Evolutionary conservation across 2,329 filamentous ascomycete species (phyloP), one percentile per base, ranked within the genome.

Genomic region (Chrysoporthe austroafricana): DNA sequence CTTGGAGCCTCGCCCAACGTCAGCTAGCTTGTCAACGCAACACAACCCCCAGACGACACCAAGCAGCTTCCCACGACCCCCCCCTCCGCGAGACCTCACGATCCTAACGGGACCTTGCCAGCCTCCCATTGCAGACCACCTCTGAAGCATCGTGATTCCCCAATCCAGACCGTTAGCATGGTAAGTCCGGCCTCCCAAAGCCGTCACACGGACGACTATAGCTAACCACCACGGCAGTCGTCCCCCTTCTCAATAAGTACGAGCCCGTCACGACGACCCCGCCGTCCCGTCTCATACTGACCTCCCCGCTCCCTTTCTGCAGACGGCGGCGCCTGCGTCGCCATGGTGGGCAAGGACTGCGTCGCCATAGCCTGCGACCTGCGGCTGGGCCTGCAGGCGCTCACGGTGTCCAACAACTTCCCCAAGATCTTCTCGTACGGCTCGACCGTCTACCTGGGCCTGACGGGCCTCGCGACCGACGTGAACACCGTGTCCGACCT

Each of bases 261-360:
- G 62, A 57, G 16, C 39, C 57, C 39, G 21, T 21, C 18, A 14
- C 50, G 11, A 7, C 54, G 14, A 2, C n/a, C 11, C 2, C 61
- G 62, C 58, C 64, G 67, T 60, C 56, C 39, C 52, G 67, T 57
- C 54, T 58, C 63, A 58, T 64, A 54, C 73, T 74, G 71, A 73
- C 74, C 69, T 63, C 32, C n/a, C 36, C 36, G 16, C 66, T n/a
- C 67, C 44, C 63, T 43, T 68, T 58, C 63, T 66, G 71, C 72
- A 90, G 88, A 91, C 80, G 95, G 95, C 84, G 95, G 95, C 80
- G 95, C 95, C 84, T 95, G 91, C 83, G 94, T 98, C 73, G 95
- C 95, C 82, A 98, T 98, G 96, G 94, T 97, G 73, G 96, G 96
- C 85, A 98, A 99, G 84, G 94, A 98, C 89, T 99, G 96, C 82